Base-by-base conservation (phyloP, 169 alveolate species). In the Cryptosporidium sp. region DNA sequence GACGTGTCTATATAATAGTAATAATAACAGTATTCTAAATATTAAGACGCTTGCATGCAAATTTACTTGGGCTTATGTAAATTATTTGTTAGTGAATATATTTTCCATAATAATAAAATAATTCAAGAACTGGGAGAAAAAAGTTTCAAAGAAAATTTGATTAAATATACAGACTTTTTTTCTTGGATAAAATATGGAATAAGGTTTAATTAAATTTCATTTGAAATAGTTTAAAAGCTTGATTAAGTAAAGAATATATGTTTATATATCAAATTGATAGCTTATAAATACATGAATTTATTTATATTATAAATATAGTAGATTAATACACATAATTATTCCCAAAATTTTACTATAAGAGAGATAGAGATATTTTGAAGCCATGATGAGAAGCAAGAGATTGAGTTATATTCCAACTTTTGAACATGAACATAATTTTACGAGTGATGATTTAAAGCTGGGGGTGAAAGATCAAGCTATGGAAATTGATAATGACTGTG, bases 341-440 rank as follows among this genome's bases (percentile, higher is more conserved):
- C 5, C 69, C 39, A 16, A 10, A 14, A 59, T 59, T 59, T 14
- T 4, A 31, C 0, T 59, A 8, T 0, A 59, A 59, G 31, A 59
- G 23, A 31, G 26, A 59, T 59, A 14, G n/a, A 5, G 51, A 39
- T 65, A n/a, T 37, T 31, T 29, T 4, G 48, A 33, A 29, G 45
- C 71, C 52, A 37, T 65, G 71, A 65, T 35, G 21, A 65, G 71
- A n/a, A 65, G 71, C 71, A 65, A 65, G 29, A 65, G 71, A 65
- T 37, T 69, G 84, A 69, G 62, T 29, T 69, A 39, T 50, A 69
- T 43, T 3, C 33, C 58, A 65, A 33, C 29, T 14, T 65, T 65
- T 26, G 84, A 33, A 21, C 9, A 48, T 48, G 55, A 48, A 14
- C 0, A 48, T 14, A 12, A 16, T 16, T 48, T 14, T 41, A 45